Percentiles rank a stretch among this genome's conserved stretches.
Evolutionary conservation across 2,329 filamentous ascomycete species (phyloP).

Genomic region (Harringtonia aguacate): DNA sequence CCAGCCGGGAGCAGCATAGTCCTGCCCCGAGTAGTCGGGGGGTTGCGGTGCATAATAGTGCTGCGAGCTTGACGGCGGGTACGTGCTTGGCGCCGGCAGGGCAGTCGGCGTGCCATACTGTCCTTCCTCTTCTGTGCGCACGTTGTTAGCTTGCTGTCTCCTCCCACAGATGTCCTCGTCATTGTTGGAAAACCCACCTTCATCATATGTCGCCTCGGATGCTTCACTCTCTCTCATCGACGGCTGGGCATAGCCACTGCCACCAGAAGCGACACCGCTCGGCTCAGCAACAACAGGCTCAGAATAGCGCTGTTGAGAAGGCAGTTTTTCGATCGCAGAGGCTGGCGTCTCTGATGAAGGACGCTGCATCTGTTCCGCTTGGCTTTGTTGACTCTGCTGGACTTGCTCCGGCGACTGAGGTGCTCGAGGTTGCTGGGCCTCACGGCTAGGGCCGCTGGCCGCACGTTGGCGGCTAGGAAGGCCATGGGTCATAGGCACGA

Average conservation of each 20-base stretch:
- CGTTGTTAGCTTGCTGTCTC: neutral
- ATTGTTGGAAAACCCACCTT: too few relatives aligned
- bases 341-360: neutral
- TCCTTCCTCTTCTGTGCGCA: conserved; percentile 34
- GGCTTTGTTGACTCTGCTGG: conserved; percentile 1
- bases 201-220: conserved; percentile 48
- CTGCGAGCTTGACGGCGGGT: conserved; percentile 27
- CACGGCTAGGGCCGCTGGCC: conserved; percentile 27
- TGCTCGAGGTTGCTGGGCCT: neutral
- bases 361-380: neutral
- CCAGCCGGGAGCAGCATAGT: conserved; percentile 61
- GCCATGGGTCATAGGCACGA: conserved; percentile 81
- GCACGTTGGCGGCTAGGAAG: conserved; percentile 43
- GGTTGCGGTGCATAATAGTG: conserved; percentile 28
- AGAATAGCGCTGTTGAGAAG: neutral
- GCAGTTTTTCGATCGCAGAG: neutral
- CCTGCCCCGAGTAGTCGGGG: conserved; percentile 54
- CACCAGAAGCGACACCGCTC: neutral
- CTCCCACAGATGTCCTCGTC: neutral
- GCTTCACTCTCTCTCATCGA: conserved; percentile 11
- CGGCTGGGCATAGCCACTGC: neutral
- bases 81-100: conserved; percentile 16
- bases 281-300: neutral
- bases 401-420: neutral
- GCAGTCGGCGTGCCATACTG: conserved; percentile 46